Conservation (phyloP, 768 basidiomycete genomes). For the Glaciozyma antarctica region DNA sequence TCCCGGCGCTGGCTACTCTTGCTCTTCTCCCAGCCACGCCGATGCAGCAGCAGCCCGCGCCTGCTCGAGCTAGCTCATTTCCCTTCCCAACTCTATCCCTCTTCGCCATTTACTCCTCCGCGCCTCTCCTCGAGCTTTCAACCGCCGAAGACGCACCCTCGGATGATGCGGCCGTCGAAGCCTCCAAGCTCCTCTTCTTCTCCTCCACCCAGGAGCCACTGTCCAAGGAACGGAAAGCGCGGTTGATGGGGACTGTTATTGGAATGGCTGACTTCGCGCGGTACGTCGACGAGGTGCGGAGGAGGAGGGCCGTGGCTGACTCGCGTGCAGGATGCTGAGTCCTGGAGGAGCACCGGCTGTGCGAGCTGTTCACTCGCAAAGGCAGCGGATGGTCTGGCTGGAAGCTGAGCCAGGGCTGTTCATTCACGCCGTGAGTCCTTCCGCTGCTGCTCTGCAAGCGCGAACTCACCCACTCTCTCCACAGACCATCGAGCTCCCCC, state of each 20-base stretch:
- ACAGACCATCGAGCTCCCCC: constrained; percentile 16
- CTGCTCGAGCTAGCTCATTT: no score
- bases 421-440: constrained; percentile 16
- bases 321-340: constrained; percentile 12
- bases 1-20: no score
- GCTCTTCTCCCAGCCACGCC: no score
- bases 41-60: no score
- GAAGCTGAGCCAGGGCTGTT: constrained; percentile 20
- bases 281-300: constrained; percentile 1
- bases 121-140: neutral
- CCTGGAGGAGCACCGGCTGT: neutral
- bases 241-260: constrained; percentile 20
- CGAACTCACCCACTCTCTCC: neutral
- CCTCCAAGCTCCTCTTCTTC: constrained; percentile 15
- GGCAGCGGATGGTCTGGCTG: constrained; percentile 24
- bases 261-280: constrained; percentile 23
- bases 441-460: neutral
- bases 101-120: constrained; percentile 16
- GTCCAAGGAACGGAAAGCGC: neutral
- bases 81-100: constrained; percentile 11
- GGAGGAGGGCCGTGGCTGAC: neutral
- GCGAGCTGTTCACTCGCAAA: constrained; percentile 9
- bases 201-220: neutral
- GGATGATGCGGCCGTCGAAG: constrained; percentile 18
- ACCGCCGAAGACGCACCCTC: neutral